Evolutionary conservation across 2,329 filamentous ascomycete genomes (phyloP), one percentile per base, ranked within the genome.

Genomic region (Ambrosiella cleistominuta): DNA sequence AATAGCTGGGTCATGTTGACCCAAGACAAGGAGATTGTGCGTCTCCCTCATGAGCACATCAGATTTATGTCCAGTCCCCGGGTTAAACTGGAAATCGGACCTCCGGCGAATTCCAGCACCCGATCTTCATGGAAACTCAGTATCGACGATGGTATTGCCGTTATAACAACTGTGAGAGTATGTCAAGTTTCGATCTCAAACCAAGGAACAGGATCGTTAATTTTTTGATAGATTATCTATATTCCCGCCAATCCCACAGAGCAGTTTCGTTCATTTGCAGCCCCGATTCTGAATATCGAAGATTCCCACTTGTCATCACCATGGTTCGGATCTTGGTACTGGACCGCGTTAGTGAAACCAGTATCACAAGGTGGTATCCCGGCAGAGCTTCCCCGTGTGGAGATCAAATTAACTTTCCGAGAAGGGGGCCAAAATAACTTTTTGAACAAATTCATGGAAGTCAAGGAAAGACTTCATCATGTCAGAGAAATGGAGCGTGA

Each of bases 361-460:
- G 87, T 95, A 27, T 73, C 84, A 0, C 86, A 86, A 40, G 93
- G 93, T 42, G 87, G 88, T 54, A 86, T 96, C 55, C 87, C 90
- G 0, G 71, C 83, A 4, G 75, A 84, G 19, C 77, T 88, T 62
- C 78, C 83, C 15, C 81, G 83, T 36, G 75, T 95, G 49, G 88
- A 93, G 65, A 70, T 95, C 63, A 89, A 86, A 68, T 77, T 96
- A 65, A 89, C 84, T 19, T 97, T 97, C 74, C 90, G 89, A 67
- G 90, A 97, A 62, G 91, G 91, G 49, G 91, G 91, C n/a, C 90
- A 90, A 60, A 93, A 86, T 68, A 89, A 95, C 64, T 97, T 95
- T 66, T 9, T 51, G 13, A 51, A 9, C 17, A 80, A 80, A 56
- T 95, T 90, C 66, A 88, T 94, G 65, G 77, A 85, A 58, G 82